phyloP scores from a whole-genome alignment of 495 filamentous ascomycete genomes.

The Xylaria nigripes region DNA sequence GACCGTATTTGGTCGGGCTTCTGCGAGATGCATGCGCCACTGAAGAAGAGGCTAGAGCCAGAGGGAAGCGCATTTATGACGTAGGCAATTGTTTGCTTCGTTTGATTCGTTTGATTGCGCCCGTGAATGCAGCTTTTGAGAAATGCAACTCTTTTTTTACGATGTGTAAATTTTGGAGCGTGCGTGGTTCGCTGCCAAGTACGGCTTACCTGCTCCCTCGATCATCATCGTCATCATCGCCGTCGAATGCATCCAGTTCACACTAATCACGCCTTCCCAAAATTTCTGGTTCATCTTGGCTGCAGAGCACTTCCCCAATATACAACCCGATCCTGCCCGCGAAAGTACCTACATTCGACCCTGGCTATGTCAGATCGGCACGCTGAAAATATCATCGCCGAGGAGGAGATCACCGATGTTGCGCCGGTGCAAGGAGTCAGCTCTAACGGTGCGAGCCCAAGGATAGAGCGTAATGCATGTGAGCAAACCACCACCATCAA shows the following conservation, averaged over 20 bases:
- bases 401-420: constrained; percentile 22
- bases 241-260: not conserved
- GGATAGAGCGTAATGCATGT: constrained; percentile 25
- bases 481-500: constrained; percentile 8
- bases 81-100: no score
- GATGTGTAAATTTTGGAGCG: no score
- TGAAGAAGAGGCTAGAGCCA: no score
- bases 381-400: constrained; percentile 23
- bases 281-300: not conserved
- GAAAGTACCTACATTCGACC: not conserved
- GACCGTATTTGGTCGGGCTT: no score
- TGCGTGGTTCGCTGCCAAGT: no score
- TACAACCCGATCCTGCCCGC: not conserved
- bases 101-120: no score
- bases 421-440: constrained; percentile 9
- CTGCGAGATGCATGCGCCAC: no score
- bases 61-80: no score
- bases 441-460: constrained; percentile 10
- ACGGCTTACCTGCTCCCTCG: no score
- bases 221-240: no score
- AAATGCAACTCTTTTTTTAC: no score
- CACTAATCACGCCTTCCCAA: not conserved
- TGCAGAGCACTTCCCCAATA: not conserved
- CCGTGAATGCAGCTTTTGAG: no score
- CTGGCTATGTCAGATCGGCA: constrained; percentile 20